Base-by-base conservation (phyloP, 108 stramenopile genomes). In the Cafeteria roenbergensis region DNA sequence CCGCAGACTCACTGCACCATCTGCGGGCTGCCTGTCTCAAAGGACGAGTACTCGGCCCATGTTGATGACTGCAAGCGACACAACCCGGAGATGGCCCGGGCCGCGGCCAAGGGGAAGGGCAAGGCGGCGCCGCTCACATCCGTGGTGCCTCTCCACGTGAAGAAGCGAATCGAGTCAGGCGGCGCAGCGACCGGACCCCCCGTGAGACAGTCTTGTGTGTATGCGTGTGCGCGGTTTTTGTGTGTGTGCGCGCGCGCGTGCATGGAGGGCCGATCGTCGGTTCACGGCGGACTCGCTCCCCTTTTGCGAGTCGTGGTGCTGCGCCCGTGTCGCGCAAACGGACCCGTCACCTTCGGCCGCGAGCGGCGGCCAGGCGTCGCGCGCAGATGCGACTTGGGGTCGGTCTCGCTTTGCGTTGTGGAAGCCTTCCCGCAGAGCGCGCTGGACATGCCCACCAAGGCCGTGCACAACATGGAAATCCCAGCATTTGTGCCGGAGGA, bases 41-140 rank as follows among this genome's bases (percentile, higher is more conserved):
- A 69, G 6, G 68, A 69, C 29, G 68, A 69, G 68, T 62, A 54
- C 35, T 34, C 26, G 12, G 0, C 37, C 9, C 68, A 69, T 34
- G 0, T 26, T 1, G 35, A 64, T 24, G 68, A 36, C 3, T 69
- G 68, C 61, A 69, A 69, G 61, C 63, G 29, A 14, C 67, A 62
- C 28, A 68, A 62, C 29, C 30, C 30, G 31, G 35, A 29, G 26
- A 53, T 55, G 26, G 67, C 67, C 34, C 65, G 65, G 58, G 35
- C 57, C 24, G 17, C 21, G 28, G 8, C 28, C 9, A 20, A 34
- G 27, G 29, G 27, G 34, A 63, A 55, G 37, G 63, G 57, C 1
- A 6, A 36, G 2, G 20, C 36, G 24, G 27, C 24, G n/a, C 57
- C 65, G 26, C 25, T 24, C 8, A 28, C 20, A 36, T 38, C 8